Percentiles rank a stretch among this genome's conserved stretches.
Conservation (phyloP, 2,329 filamentous ascomycete genomes). For the Dactylellina parvicollis region DNA sequence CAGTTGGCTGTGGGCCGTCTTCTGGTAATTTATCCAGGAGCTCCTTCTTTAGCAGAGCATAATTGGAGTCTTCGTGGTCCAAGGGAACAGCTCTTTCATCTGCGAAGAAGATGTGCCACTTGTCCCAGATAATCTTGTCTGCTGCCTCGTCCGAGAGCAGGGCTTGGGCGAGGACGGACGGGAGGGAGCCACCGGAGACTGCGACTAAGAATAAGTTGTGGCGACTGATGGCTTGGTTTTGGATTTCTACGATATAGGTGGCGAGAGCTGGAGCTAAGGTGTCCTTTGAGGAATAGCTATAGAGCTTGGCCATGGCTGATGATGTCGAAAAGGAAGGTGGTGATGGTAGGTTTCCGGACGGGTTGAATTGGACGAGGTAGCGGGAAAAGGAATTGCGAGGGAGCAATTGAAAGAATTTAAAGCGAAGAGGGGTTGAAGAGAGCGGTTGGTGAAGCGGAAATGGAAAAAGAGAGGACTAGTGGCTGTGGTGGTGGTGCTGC, state of each 20-base stretch:
- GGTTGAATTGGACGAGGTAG: not conserved
- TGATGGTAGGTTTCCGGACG: not conserved
- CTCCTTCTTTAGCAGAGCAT: constrained; percentile 84
- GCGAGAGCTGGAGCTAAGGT: constrained; percentile 80
- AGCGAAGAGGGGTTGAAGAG: not conserved
- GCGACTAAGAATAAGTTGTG: constrained; percentile 89
- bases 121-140: constrained; percentile 73
- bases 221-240: constrained; percentile 80
- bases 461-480: not conserved
- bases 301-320: constrained; percentile 67
- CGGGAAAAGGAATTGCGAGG: not conserved
- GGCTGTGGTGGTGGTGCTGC: not conserved
- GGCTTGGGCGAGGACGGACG: constrained; percentile 84
- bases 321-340: constrained; percentile 11
- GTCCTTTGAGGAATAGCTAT: constrained; percentile 76
- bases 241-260: constrained; percentile 81
- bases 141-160: constrained; percentile 69
- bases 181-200: constrained; percentile 92
- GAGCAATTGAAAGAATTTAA: constrained; percentile 2
- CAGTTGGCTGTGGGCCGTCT: constrained; percentile 61
- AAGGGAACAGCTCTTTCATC: constrained; percentile 95
- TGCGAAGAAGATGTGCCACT: constrained; percentile 98
- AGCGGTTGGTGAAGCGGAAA: not conserved
- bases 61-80: constrained; percentile 93
- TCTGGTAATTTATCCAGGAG: constrained; percentile 86